phyloP scores from a whole-genome alignment of 768 basidiomycete genomes.

The Coprinopsis strossmayeri region DNA sequence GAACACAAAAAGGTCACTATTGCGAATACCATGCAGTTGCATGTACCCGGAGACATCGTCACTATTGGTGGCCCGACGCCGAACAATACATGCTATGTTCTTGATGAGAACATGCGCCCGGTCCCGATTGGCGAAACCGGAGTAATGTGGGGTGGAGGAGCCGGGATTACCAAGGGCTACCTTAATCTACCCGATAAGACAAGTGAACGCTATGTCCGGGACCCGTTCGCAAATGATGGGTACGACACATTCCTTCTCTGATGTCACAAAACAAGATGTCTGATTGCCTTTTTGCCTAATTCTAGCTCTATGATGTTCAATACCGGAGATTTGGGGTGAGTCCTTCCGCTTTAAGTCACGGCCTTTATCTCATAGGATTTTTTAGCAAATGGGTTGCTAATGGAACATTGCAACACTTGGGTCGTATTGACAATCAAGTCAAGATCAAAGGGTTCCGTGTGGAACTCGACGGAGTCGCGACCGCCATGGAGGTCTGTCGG shows the following conservation, averaged over 20 bases:
- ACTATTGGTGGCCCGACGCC: conserved; percentile 49
- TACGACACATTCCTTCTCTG: conserved; percentile 18
- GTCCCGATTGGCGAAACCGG: conserved; percentile 32
- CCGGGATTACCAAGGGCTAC: conserved; percentile 51
- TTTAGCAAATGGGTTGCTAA: conserved; percentile 42
- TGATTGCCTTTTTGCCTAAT: conserved; percentile 1
- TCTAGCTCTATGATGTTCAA: conserved; percentile 53
- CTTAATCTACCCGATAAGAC: conserved; percentile 50
- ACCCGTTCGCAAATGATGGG: conserved; percentile 46
- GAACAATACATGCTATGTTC: conserved; percentile 40
- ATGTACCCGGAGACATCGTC: conserved; percentile 31
- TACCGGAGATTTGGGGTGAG: conserved; percentile 51
- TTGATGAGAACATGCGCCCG: conserved; percentile 31
- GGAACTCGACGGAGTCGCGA: conserved; percentile 55
- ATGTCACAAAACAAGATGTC: background rate
- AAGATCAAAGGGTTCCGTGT: conserved; percentile 65
- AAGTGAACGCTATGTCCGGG: conserved; percentile 39
- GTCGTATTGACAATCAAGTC: conserved; percentile 57
- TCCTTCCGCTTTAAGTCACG: background rate
- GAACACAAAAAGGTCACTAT: conserved; percentile 38
- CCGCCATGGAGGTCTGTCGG: conserved; percentile 46
- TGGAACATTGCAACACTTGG: conserved; percentile 51
- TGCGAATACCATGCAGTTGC: conserved; percentile 49
- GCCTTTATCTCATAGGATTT: background rate
- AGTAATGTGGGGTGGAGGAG: conserved; percentile 59